phyloP scores from a whole-genome alignment of 2,329 filamentous ascomycete species.

The Penicillium sp. region DNA sequence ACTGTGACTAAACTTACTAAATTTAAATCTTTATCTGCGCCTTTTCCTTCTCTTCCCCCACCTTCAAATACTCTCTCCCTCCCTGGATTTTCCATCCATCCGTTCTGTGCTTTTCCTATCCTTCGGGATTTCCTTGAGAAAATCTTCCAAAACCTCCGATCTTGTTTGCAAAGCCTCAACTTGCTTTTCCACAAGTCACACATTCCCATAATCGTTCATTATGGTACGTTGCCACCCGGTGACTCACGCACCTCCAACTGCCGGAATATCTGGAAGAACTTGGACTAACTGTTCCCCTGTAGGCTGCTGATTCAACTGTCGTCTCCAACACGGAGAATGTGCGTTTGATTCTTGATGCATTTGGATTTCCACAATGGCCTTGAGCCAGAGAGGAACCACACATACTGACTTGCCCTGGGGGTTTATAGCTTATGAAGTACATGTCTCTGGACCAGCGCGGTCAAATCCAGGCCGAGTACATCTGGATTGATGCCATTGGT shows the following conservation, averaged over 20 bases:
- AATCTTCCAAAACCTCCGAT: constrained; percentile 4
- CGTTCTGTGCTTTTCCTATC: constrained; percentile 12
- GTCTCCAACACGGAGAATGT: constrained; percentile 46
- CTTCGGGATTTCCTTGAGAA: constrained; percentile 17
- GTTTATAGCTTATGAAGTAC: constrained; percentile 77
- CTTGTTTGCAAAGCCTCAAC: constrained; percentile 14
- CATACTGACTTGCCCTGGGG: constrained; percentile 38
- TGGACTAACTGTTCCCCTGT: constrained; percentile 28
- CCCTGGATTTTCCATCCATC: constrained; percentile 23
- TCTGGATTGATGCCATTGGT: constrained; percentile 86
- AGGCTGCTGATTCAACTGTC: constrained; percentile 40
- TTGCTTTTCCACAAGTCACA: constrained; percentile 9
- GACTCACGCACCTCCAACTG: constrained; percentile 18
- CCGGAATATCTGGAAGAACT: background rate
- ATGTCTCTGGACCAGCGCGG: constrained; percentile 85
- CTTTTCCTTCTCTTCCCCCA: constrained; percentile 14
- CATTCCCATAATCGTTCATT: constrained; percentile 25
- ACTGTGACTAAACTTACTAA: constrained; percentile 28
- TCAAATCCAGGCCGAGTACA: constrained; percentile 85
- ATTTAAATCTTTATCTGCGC: constrained; percentile 26
- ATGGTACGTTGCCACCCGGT: constrained; percentile 19
- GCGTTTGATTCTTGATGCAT: constrained; percentile 32
- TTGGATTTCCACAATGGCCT: constrained; percentile 28
- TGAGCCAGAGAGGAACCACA: constrained; percentile 27
- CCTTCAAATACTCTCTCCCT: constrained; percentile 23